Percentiles rank a stretch among this genome's conserved stretches.
Conservation (phyloP, 2,329 filamentous ascomycete species). For the Cylindrodendrum hubeiense region DNA sequence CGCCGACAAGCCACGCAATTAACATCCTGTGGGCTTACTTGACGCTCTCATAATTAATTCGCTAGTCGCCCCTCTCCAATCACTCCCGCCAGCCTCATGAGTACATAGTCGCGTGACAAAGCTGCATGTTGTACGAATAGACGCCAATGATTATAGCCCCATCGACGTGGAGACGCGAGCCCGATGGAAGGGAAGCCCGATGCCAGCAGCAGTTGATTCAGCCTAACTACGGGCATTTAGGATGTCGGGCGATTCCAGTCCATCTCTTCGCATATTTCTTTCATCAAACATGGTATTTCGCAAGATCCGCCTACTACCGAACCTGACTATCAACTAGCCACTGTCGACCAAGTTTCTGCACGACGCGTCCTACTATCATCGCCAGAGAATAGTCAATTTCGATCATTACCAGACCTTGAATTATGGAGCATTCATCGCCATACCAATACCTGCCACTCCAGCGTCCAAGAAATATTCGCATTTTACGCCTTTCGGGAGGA, state of each 20-base stretch:
- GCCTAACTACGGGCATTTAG: background rate
- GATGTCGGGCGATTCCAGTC: background rate
- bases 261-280: background rate
- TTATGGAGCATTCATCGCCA: constrained; percentile 1
- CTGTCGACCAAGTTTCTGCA: background rate
- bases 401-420: background rate
- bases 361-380: background rate
- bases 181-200: background rate
- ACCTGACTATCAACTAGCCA: background rate
- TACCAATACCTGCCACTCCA: constrained; percentile 4
- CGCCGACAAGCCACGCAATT: background rate
- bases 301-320: background rate
- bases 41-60: background rate
- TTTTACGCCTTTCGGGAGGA: constrained; percentile 12
- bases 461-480: background rate
- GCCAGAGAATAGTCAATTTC: background rate
- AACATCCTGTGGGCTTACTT: background rate
- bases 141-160: background rate
- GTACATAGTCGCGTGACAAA: background rate
- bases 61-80: background rate
- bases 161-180: background rate
- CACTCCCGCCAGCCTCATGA: background rate
- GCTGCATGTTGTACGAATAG: background rate
- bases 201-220: background rate
- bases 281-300: background rate